Percentiles rank a stretch among this genome's conserved stretches.
Conservation (phyloP, 805 yeast species). For the Candida oleophila region DNA sequence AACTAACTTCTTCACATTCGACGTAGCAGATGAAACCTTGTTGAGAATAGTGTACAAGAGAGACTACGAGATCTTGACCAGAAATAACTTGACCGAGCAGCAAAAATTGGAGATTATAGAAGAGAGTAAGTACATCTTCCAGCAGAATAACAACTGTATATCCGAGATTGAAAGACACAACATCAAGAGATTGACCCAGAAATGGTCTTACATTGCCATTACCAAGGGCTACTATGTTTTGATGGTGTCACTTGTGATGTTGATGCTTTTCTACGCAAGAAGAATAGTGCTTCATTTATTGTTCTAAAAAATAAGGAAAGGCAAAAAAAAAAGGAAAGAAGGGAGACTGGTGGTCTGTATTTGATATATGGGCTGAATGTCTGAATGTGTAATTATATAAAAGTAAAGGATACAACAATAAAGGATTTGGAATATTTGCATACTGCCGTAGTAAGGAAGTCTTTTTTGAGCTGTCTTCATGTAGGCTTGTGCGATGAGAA, state of each 20-base stretch:
- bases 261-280: slow-evolving; percentile 32
- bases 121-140: slow-evolving; percentile 65
- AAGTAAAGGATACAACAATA: too few relatives aligned
- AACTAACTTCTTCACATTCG: slow-evolving; percentile 70
- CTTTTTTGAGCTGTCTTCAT: too few relatives aligned
- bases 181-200: slow-evolving; percentile 52
- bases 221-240: slow-evolving; percentile 52
- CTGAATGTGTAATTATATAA: too few relatives aligned
- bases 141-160: slow-evolving; percentile 58
- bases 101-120: slow-evolving; percentile 70
- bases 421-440: too few relatives aligned
- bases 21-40: slow-evolving; percentile 63
- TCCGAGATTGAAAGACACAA: slow-evolving; percentile 69
- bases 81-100: slow-evolving; percentile 64
- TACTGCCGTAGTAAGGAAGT: too few relatives aligned
- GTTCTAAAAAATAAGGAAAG: slow-evolving; percentile 1
- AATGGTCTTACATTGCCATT: slow-evolving; percentile 52
- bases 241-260: slow-evolving; percentile 28
- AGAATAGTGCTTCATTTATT: slow-evolving; percentile 23
- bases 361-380: neutral
- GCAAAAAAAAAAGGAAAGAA: neutral
- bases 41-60: slow-evolving; percentile 68
- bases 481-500: too few relatives aligned
- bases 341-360: neutral
- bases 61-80: slow-evolving; percentile 74